Evolutionary conservation across 1,284 basidiomycete genomes (phyloP).

Genomic region (Ganoderma lucidum): DNA sequence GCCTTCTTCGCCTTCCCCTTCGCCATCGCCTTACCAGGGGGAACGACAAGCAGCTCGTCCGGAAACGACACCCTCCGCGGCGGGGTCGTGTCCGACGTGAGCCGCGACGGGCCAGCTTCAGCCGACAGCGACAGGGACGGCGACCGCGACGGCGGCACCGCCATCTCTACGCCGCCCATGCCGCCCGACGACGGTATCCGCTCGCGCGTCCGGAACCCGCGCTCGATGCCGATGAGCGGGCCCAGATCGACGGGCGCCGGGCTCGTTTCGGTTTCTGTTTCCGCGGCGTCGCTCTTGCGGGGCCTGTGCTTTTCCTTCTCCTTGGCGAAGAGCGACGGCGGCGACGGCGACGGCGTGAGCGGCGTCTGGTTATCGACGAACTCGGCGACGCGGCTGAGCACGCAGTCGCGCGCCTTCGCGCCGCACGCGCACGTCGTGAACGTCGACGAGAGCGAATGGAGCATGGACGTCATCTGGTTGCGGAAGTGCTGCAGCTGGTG

Average conservation of each 20-base stretch:
- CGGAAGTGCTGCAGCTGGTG: constrained; percentile 63
- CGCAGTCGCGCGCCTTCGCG: constrained; percentile 66
- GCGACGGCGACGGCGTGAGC: constrained; percentile 40
- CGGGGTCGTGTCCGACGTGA: constrained; percentile 1
- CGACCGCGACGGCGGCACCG: constrained; percentile 21
- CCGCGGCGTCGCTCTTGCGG: constrained; percentile 9
- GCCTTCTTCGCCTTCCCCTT: constrained; percentile 21
- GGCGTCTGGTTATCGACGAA: constrained; percentile 61
- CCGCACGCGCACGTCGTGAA: constrained; percentile 85
- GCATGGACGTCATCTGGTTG: constrained; percentile 72
- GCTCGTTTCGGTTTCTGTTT: neutral
- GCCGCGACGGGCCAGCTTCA: constrained; percentile 34
- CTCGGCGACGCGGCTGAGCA: constrained; percentile 68
- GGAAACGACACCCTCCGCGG: constrained; percentile 30
- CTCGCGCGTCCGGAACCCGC: constrained; percentile 73
- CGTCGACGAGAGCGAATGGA: constrained; percentile 76
- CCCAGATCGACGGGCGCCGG: constrained; percentile 60
- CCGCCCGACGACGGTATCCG: constrained; percentile 61
- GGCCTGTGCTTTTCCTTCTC: constrained; percentile 11
- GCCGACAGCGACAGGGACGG: constrained; percentile 20
- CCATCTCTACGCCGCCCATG: constrained; percentile 69
- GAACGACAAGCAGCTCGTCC: constrained; percentile 19
- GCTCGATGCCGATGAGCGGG: constrained; percentile 68
- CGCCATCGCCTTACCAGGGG: constrained; percentile 14
- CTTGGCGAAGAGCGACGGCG: constrained; percentile 31